Evolutionary conservation across 2,329 filamentous ascomycete genomes (phyloP), one percentile per base, ranked within the genome.

Genomic region (Drechslerella coelobrocha): DNA sequence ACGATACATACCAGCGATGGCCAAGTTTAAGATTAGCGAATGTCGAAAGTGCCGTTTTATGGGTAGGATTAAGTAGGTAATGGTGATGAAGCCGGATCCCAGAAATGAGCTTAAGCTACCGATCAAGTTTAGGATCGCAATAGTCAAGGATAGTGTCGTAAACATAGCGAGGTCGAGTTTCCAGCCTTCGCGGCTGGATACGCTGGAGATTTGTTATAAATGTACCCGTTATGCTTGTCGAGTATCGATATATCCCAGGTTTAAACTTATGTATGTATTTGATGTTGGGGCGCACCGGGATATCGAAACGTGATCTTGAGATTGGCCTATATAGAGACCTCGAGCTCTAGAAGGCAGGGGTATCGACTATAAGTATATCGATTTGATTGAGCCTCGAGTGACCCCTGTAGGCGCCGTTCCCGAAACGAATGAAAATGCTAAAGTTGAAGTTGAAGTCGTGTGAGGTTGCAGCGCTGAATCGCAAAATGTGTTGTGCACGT

Each of bases 1-100:
- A 10, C 21, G 19, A 29, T 27, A 43, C 72, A 9, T 56, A 73
- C 72, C 68, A 23, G 72, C 55, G 9, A 73, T 60, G 39, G 72
- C 72, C 12, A 73, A 37, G 24, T 62, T 73, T 26, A 72, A 37
- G n/a, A 73, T 73, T 19, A 73, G 39, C 14, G 65, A 62, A 41
- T 73, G 72, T 51, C 72, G 50, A 34, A 73, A 73, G 45, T 73
- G 72, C 23, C 51, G 45, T 53, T 72, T 72, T 24, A 72, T 61
- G 9, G 72, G 66, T 23, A 73, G 57, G 14, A 73, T 37, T 10
- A 73, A 29, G 47, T 73, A 73, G 2, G 65, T 72, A 12, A 72
- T 31, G 24, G 51, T 45, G 23, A 73, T 73, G 26, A 72, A 66
- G 17, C 72, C 68, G 26, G 72, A 54, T 23, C 72, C 72, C 8